Base-by-base conservation (phyloP, 2,329 filamentous ascomycete species). In the Rosellinia necatrix region DNA sequence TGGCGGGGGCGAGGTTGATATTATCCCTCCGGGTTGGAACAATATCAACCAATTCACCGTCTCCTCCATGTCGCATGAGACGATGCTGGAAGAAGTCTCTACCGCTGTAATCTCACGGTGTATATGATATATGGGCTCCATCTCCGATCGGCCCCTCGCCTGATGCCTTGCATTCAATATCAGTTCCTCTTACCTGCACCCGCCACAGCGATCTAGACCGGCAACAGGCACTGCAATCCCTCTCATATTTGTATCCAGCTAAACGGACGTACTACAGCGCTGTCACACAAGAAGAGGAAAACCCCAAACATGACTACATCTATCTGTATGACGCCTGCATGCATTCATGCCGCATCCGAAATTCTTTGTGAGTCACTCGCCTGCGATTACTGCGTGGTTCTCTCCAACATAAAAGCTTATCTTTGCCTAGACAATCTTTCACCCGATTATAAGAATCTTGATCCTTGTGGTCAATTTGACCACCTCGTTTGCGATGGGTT, bases 391-490 rank as follows among this genome's bases (percentile, higher is more conserved):
- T 8, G 1, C 10, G 38, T 53, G 24, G 1, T 24, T 22, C 17
- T 13, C 19, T 37, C 15, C 10, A 19, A 19, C 3, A 49, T 6
- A 30, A 37, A 32, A 34, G 19, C 60, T 62, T 30, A 60, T 29
- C 25, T 10, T 38, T 29, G 9, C 29, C 6, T 15, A 71, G 69
- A 84, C 60, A 87, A 84, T 56, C 72, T 88, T 12, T 81, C 84
- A 13, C 81, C 84, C 6, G 75, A 85, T 47, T 86, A 88, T 70
- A 76, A 81, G 56, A 71, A 82, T 2, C 74, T 90, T 34, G 85
- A 90, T 66, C 82, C 88, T 1, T 91, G 88, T 64, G 80, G 77
- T n/a, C 73, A 89, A 65, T 91, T 91, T 57, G 84, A 89, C 57
- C 76, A 85, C 67, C 79, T 85, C 53, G 84, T 85, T 17, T 90